A percentile compares a stretch with the other conserved stretches of the same genome.
These are phyloP conservation scores for Trichoderma semiorbis DNA, from an alignment of 2,329 filamentous ascomycete species.

Conservation along the genomic window DNA sequence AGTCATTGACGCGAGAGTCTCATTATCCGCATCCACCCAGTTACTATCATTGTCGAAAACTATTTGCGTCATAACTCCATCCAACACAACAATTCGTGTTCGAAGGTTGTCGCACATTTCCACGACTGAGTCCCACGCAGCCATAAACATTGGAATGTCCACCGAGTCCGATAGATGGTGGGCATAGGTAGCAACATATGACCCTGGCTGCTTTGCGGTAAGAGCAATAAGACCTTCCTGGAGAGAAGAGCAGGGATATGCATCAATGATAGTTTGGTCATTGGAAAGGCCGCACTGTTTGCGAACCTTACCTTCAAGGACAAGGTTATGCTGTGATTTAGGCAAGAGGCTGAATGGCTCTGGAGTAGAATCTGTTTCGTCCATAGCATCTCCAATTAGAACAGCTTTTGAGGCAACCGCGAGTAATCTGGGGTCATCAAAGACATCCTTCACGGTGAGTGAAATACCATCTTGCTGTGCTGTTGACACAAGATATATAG, in stretches of 20 bases:
- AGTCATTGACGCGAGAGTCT: background rate
- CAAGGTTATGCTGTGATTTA: background rate
- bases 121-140: slow-evolving; percentile 20
- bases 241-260: slow-evolving; percentile 19
- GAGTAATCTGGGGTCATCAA: background rate
- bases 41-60: background rate
- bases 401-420: background rate
- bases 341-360: background rate
- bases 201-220: slow-evolving; percentile 13
- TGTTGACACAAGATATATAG: slow-evolving; percentile 41
- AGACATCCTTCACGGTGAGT: slow-evolving; percentile 1
- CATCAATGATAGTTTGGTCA: slow-evolving; percentile 9
- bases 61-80: background rate
- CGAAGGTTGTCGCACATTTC: slow-evolving; percentile 9
- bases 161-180: background rate
- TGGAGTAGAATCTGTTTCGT: background rate
- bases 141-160: background rate
- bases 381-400: background rate
- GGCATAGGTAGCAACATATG: slow-evolving; percentile 14
- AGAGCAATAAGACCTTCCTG: slow-evolving; percentile 22
- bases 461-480: slow-evolving; percentile 27
- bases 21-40: background rate
- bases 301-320: background rate
- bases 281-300: background rate
- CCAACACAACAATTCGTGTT: slow-evolving; percentile 19